Conservation (phyloP, 1,139 yeast genomes). For the Debaryomyces udenii region DNA sequence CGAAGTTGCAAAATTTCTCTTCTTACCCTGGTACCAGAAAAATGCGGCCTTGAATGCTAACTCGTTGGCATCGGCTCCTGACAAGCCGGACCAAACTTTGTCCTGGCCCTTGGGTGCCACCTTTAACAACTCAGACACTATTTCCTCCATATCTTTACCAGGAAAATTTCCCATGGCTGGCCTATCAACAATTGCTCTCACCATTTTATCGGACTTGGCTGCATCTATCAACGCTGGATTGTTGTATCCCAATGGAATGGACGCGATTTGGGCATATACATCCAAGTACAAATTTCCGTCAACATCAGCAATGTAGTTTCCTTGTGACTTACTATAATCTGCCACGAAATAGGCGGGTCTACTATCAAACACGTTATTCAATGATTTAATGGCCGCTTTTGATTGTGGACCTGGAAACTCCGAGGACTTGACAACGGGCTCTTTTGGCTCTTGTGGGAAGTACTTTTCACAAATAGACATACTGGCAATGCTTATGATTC, state of each 20-base stretch:
- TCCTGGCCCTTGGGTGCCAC: slow-evolving; percentile 74
- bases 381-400: slow-evolving; percentile 44
- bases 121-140: slow-evolving; percentile 57
- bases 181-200: slow-evolving; percentile 69
- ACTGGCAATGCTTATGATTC: neutral
- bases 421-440: slow-evolving; percentile 54
- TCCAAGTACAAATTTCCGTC: slow-evolving; percentile 73
- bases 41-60: slow-evolving; percentile 85
- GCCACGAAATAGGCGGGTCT: slow-evolving; percentile 69
- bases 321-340: slow-evolving; percentile 67
- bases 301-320: slow-evolving; percentile 72
- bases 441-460: slow-evolving; percentile 69
- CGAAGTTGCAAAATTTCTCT: slow-evolving; percentile 52
- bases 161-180: slow-evolving; percentile 83
- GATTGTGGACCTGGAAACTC: slow-evolving; percentile 69
- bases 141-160: slow-evolving; percentile 59
- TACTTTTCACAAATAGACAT: slow-evolving; percentile 54
- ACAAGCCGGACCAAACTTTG: slow-evolving; percentile 71
- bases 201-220: slow-evolving; percentile 66
- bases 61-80: slow-evolving; percentile 86
- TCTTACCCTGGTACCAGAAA: slow-evolving; percentile 68
- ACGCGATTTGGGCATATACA: slow-evolving; percentile 77
- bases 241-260: slow-evolving; percentile 79
- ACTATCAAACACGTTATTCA: slow-evolving; percentile 61
- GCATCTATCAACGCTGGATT: slow-evolving; percentile 66